Evolutionary conservation across 2,329 filamentous ascomycete genomes (phyloP).

Genomic region (Paecilomyces sp.): DNA sequence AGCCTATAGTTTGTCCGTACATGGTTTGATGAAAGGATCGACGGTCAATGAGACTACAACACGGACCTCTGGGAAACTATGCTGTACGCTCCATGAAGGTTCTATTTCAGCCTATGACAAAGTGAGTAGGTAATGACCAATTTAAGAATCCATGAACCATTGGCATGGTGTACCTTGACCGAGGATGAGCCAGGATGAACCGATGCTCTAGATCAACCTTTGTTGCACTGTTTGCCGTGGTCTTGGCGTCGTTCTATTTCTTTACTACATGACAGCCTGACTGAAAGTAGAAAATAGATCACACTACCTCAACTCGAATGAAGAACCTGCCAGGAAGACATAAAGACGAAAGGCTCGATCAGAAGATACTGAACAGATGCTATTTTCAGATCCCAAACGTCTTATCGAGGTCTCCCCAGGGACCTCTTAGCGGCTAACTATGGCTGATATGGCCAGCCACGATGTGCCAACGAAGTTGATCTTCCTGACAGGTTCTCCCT

Average conservation of each 20-base stretch:
- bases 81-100: not conserved
- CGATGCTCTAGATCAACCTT: slow-evolving; percentile 1
- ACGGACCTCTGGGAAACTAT: not conserved
- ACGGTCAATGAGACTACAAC: not conserved
- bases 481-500: slow-evolving; percentile 57
- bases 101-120: not conserved
- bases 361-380: not conserved
- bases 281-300: not conserved
- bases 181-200: not conserved
- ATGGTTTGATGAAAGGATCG: too few relatives aligned
- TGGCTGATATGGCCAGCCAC: slow-evolving; percentile 1
- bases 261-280: not conserved
- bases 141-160: not conserved
- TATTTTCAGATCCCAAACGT: not conserved
- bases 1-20: too few relatives aligned
- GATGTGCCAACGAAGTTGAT: slow-evolving; percentile 31
- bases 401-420: not conserved
- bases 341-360: not conserved
- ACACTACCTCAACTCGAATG: not conserved
- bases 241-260: not conserved
- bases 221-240: not conserved
- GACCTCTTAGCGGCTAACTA: not conserved
- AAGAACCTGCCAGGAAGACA: not conserved
- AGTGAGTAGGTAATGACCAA: not conserved
- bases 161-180: not conserved